Percentiles rank a stretch among this genome's conserved stretches.
These are phyloP conservation scores for Cucurbita pepo DNA, from an alignment of 306 rosid genomes.

Conservation along the genomic window DNA sequence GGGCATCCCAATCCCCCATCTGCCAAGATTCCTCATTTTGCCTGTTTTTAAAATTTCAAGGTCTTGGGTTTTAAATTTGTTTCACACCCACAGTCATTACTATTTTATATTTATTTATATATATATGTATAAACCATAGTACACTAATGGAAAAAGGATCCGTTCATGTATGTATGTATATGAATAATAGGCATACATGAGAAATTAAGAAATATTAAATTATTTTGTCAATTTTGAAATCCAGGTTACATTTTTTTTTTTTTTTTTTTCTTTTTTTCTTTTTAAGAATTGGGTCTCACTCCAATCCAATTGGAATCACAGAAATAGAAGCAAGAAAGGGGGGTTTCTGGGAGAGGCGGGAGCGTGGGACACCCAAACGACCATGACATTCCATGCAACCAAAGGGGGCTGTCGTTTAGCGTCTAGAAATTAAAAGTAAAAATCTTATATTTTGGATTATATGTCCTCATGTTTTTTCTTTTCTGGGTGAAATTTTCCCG, in stretches of 20 bases:
- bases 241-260: no score
- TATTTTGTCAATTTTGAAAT: background rate
- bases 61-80: constrained; percentile 16
- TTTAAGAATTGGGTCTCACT: background rate
- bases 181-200: background rate
- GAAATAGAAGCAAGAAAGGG: background rate
- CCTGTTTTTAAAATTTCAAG: background rate
- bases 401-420: background rate
- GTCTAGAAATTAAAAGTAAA: background rate
- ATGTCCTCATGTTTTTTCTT: no score
- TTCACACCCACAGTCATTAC: background rate
- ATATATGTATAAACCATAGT: background rate
- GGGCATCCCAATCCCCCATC: background rate
- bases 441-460: background rate
- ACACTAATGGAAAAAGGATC: background rate
- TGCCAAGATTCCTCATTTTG: background rate
- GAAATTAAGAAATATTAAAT: background rate
- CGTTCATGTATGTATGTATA: background rate
- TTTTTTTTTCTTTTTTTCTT: no score
- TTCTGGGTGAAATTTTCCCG: no score
- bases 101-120: background rate
- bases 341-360: background rate
- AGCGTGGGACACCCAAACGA: background rate
- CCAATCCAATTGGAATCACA: background rate
- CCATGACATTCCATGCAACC: background rate